These are phyloP conservation scores for Anthostomella pinea DNA, from an alignment of 2,329 filamentous ascomycete genomes.

Conservation along the genomic window DNA sequence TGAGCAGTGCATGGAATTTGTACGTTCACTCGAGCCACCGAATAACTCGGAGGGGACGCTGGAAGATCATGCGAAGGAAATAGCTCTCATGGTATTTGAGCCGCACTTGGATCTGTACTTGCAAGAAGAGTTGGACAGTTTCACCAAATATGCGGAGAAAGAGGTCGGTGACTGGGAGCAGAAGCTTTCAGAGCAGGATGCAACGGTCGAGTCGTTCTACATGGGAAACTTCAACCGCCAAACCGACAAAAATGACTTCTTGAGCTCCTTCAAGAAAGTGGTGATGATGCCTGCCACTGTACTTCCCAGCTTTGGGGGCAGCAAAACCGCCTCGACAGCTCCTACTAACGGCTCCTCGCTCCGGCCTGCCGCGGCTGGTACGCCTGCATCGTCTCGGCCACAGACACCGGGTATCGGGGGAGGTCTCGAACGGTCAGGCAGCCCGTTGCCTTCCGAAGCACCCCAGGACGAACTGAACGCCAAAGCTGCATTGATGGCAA, in stretches of 20 bases:
- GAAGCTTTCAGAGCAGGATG: slow-evolving; percentile 86
- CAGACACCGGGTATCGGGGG: slow-evolving; percentile 45
- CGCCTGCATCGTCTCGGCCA: slow-evolving; percentile 45
- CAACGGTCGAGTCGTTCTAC: slow-evolving; percentile 85
- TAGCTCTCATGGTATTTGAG: slow-evolving; percentile 76
- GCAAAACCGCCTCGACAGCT: slow-evolving; percentile 34
- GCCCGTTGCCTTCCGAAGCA: slow-evolving; percentile 57
- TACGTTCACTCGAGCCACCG: slow-evolving; percentile 66
- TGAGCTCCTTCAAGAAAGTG: slow-evolving; percentile 96
- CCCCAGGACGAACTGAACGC: slow-evolving; percentile 90
- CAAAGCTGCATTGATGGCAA: slow-evolving; percentile 97
- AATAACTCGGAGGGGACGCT: slow-evolving; percentile 60
- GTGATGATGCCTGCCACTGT: slow-evolving; percentile 98
- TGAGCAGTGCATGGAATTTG: slow-evolving; percentile 78
- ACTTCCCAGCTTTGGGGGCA: slow-evolving; percentile 63
- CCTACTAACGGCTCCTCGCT: slow-evolving; percentile 30
- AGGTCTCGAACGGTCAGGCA: slow-evolving; percentile 37
- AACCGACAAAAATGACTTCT: slow-evolving; percentile 92
- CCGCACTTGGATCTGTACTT: slow-evolving; percentile 92
- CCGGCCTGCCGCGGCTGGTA: slow-evolving; percentile 28
- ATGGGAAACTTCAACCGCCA: slow-evolving; percentile 95
- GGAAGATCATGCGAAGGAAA: slow-evolving; percentile 61
- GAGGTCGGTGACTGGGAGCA: slow-evolving; percentile 88
- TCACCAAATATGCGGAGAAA: slow-evolving; percentile 70
- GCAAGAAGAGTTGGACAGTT: slow-evolving; percentile 84